phyloP scores from a whole-genome alignment of 495 filamentous ascomycete species.

The Hyaloscypha variabilis region DNA sequence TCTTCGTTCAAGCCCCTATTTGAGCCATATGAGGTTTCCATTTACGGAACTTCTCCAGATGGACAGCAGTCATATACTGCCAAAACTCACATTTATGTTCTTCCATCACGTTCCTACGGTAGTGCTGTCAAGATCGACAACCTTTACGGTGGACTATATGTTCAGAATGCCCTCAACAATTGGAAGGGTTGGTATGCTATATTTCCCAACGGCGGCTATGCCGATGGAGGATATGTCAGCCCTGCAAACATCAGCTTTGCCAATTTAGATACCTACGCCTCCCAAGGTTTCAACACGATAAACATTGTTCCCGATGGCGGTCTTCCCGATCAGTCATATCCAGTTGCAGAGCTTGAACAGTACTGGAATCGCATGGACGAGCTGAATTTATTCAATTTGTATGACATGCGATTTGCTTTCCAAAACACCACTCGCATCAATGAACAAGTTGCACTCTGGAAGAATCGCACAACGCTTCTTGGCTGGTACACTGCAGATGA shows the following conservation, averaged over 20 bases:
- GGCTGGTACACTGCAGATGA: constrained; percentile 72
- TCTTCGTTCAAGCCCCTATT: constrained; percentile 45
- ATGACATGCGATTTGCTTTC: constrained; percentile 64
- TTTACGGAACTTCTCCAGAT: constrained; percentile 36
- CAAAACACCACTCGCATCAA: constrained; percentile 55
- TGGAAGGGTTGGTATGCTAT: constrained; percentile 46
- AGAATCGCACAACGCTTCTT: constrained; percentile 56
- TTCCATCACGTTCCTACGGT: constrained; percentile 57
- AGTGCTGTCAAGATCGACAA: constrained; percentile 67
- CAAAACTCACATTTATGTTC: constrained; percentile 50
- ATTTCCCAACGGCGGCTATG: constrained; percentile 68
- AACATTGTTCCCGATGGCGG: constrained; percentile 51
- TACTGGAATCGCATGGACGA: constrained; percentile 58
- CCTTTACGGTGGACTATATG: constrained; percentile 56
- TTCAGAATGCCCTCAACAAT: constrained; percentile 33
- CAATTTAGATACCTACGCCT: constrained; percentile 42
- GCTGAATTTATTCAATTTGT: constrained; percentile 64
- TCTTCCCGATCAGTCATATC: constrained; percentile 40
- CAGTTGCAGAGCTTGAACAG: constrained; percentile 43
- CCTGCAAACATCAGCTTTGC: constrained; percentile 41
- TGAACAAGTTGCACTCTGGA: constrained; percentile 53
- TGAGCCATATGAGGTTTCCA: constrained; percentile 46
- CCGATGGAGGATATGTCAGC: constrained; percentile 55
- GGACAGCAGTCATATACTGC: constrained; percentile 38
- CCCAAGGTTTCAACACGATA: constrained; percentile 55